A percentile compares a stretch with the other conserved stretches of the same genome.
Evolutionary conservation across 208 protist genomes (phyloP).

Genomic region (Phytomonas francai): DNA sequence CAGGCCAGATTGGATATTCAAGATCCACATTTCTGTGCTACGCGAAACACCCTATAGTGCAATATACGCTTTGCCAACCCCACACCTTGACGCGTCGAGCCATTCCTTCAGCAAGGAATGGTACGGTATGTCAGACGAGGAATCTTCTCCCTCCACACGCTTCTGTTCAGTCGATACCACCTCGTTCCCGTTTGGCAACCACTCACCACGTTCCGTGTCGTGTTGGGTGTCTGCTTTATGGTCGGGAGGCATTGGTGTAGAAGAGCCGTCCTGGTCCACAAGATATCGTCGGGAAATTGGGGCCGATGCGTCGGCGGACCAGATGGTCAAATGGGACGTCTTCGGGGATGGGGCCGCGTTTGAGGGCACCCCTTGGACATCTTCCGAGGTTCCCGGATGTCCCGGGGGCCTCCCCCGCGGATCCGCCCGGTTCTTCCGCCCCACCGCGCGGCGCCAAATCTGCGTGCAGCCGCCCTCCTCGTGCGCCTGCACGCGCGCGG

Average conservation of each 20-base stretch:
- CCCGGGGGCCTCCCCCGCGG: neutral
- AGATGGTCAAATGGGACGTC: neutral
- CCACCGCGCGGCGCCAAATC: constrained; percentile 38
- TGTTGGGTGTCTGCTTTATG: neutral
- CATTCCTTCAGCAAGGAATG: neutral
- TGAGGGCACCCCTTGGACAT: neutral
- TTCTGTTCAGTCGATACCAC: neutral
- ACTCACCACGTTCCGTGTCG: neutral
- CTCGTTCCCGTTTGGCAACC: neutral
- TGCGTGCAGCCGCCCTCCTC: constrained; percentile 46
- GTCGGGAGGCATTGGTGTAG: neutral
- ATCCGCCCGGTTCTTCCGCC: neutral
- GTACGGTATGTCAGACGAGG: neutral
- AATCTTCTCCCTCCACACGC: neutral
- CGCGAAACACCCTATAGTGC: neutral
- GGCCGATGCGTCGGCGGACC: neutral
- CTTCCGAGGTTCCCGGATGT: too few species aligned
- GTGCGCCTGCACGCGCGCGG: constrained; percentile 11
- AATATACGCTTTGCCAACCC: neutral
- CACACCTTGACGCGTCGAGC: neutral
- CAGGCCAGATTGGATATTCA: neutral
- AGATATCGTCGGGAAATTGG: neutral
- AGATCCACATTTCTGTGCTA: neutral
- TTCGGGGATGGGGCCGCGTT: neutral
- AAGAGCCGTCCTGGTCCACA: neutral